These are phyloP conservation scores for Hirsutella rhossiliensis DNA, from an alignment of 2,329 filamentous ascomycete genomes.

Conservation along the genomic window DNA sequence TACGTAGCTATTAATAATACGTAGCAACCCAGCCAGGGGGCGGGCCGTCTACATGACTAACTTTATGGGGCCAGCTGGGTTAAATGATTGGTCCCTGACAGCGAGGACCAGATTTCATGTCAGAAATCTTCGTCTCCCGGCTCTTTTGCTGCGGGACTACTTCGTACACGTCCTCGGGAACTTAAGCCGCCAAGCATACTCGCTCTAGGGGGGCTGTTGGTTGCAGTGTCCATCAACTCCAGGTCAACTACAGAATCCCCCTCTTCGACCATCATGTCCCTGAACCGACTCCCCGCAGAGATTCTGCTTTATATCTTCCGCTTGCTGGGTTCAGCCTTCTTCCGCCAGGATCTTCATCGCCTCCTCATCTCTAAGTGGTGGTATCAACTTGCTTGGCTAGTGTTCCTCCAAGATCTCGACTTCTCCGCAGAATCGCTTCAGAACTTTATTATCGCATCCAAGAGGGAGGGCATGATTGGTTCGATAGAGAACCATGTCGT, in stretches of 20 bases:
- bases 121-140: no score
- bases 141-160: no score
- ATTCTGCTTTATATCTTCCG: slow-evolving; percentile 3
- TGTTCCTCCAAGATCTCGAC: slow-evolving; percentile 3
- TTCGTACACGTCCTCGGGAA: no score
- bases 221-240: no score
- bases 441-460: not conserved
- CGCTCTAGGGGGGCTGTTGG: no score
- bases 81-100: no score
- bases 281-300: slow-evolving; percentile 3
- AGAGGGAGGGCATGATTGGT: not conserved
- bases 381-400: slow-evolving; percentile 3
- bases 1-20: no score
- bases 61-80: no score
- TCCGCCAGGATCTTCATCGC: slow-evolving; percentile 4
- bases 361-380: slow-evolving; percentile 4
- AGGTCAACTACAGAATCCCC: not conserved
- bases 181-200: no score
- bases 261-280: slow-evolving; percentile 1
- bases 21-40: no score
- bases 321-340: slow-evolving; percentile 3
- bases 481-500: slow-evolving; percentile 1
- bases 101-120: no score
- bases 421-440: slow-evolving; percentile 2
- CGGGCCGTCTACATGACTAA: no score